Evolutionary conservation across 2,329 filamentous ascomycete species (phyloP).

Genomic region (Colletotrichum sp.): DNA sequence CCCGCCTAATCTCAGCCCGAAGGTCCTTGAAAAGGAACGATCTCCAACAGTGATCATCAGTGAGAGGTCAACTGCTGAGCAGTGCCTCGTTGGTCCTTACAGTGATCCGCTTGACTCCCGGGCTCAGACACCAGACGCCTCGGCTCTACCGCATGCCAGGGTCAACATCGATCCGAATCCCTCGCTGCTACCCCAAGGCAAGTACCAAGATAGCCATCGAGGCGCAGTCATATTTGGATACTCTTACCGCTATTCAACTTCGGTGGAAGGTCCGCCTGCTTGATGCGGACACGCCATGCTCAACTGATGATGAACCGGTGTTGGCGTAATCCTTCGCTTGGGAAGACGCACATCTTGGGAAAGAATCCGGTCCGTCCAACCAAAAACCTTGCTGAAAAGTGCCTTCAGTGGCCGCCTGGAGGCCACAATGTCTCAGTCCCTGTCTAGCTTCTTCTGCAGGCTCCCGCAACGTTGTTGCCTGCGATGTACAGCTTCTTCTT

Average conservation of each 20-base stretch:
- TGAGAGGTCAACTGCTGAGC: neutral
- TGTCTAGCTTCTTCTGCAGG: neutral
- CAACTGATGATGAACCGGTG: neutral
- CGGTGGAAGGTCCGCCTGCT: neutral
- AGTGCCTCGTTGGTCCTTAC: neutral
- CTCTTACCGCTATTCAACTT: neutral
- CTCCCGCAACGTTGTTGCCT: neutral
- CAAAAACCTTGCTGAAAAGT: neutral
- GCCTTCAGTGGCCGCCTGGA: neutral
- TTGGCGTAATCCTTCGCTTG: neutral
- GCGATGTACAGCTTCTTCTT: neutral
- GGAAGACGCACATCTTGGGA: neutral
- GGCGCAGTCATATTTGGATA: neutral
- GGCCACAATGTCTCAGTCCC: neutral
- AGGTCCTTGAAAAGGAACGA: neutral
- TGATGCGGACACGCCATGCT: neutral
- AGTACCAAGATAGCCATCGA: neutral
- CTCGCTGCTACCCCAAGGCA: neutral
- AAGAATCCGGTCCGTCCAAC: neutral
- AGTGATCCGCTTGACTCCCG: neutral
- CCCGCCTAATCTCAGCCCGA: neutral
- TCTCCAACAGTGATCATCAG: neutral
- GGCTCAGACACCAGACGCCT: neutral
- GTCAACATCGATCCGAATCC: neutral
- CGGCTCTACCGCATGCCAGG: neutral